Percentiles rank a stretch among this genome's conserved stretches.
Evolutionary conservation across 2,329 filamentous ascomycete genomes (phyloP).

Genomic region (Dactylellina parvicollis): DNA sequence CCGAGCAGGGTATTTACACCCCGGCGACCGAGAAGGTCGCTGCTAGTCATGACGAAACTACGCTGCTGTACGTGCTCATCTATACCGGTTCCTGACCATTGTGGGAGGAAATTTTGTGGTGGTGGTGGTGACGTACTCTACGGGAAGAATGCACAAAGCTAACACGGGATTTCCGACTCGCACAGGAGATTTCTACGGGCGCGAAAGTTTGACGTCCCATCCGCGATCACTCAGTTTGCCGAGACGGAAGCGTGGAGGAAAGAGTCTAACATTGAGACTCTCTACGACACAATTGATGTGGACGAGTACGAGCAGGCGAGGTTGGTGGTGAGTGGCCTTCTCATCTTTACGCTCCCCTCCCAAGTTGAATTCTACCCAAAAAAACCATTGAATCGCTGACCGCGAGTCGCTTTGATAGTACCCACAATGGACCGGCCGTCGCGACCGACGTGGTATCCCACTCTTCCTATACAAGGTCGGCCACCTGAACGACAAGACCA

Average conservation of each 20-base stretch:
- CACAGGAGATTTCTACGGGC: slow-evolving; percentile 84
- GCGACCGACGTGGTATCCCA: slow-evolving; percentile 89
- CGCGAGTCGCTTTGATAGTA: slow-evolving; percentile 68
- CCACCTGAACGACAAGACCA: slow-evolving; percentile 81
- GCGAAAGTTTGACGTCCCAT: slow-evolving; percentile 78
- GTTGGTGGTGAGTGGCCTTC: slow-evolving; percentile 70
- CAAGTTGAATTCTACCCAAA: neutral
- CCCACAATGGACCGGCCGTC: slow-evolving; percentile 91
- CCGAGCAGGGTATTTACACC: slow-evolving; percentile 61
- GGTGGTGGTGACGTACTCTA: slow-evolving; percentile 19
- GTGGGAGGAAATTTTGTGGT: neutral
- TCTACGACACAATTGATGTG: slow-evolving; percentile 88
- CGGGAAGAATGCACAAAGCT: slow-evolving; percentile 56
- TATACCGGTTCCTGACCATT: slow-evolving; percentile 16
- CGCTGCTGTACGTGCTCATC: slow-evolving; percentile 62
- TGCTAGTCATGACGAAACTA: slow-evolving; percentile 65
- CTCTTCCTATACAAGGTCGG: slow-evolving; percentile 90
- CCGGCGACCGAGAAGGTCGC: slow-evolving; percentile 59
- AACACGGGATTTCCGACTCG: slow-evolving; percentile 37
- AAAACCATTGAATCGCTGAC: slow-evolving; percentile 4
- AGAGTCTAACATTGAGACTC: slow-evolving; percentile 77
- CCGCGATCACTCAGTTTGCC: slow-evolving; percentile 84
- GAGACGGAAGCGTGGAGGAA: slow-evolving; percentile 88
- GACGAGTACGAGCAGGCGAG: slow-evolving; percentile 83
- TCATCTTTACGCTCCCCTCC: slow-evolving; percentile 1